Percentiles rank a stretch among this genome's conserved stretches.
Evolutionary conservation across 2,329 filamentous ascomycete genomes (phyloP).

Genomic region (Aureobasidium sp.): DNA sequence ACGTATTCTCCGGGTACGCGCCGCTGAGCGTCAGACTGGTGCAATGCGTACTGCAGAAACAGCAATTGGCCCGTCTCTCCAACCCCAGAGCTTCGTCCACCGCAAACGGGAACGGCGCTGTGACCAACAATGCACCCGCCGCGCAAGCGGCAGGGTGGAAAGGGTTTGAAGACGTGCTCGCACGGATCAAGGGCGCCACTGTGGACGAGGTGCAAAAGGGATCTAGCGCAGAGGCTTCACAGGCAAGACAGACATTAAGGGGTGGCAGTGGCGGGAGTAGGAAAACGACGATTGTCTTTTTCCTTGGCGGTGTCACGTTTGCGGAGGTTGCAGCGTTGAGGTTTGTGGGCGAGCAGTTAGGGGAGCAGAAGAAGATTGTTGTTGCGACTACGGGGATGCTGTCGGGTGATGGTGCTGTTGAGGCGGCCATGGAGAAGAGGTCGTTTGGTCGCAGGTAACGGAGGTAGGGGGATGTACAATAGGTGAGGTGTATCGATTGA

Average conservation of each 20-base stretch:
- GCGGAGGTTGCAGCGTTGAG: conserved; percentile 91
- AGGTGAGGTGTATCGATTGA: too few species aligned
- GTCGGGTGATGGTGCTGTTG: conserved; percentile 62
- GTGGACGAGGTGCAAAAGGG: conserved; percentile 91
- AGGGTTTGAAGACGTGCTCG: conserved; percentile 86
- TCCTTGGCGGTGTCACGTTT: conserved; percentile 92
- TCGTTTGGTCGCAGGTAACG: conserved; percentile 23
- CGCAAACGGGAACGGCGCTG: conserved; percentile 32
- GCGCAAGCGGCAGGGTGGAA: conserved; percentile 58
- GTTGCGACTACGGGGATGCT: conserved; percentile 91
- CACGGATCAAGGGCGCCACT: conserved; percentile 77
- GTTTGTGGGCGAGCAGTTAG: conserved; percentile 58
- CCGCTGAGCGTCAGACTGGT: conserved; percentile 85
- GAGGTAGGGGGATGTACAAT: neutral
- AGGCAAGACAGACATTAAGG: conserved; percentile 70
- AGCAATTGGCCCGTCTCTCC: conserved; percentile 59
- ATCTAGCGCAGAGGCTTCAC: conserved; percentile 81
- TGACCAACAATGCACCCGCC: conserved; percentile 45
- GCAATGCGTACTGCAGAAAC: conserved; percentile 88
- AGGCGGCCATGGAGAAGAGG: conserved; percentile 61
- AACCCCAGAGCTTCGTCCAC: conserved; percentile 30
- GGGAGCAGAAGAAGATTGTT: conserved; percentile 60
- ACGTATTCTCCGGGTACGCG: conserved; percentile 95
- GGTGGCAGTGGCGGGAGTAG: conserved; percentile 56
- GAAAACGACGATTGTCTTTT: conserved; percentile 93